Evolutionary conservation across 352 stramenopile species (phyloP).

Genomic region (Phytophthora lateralis): DNA sequence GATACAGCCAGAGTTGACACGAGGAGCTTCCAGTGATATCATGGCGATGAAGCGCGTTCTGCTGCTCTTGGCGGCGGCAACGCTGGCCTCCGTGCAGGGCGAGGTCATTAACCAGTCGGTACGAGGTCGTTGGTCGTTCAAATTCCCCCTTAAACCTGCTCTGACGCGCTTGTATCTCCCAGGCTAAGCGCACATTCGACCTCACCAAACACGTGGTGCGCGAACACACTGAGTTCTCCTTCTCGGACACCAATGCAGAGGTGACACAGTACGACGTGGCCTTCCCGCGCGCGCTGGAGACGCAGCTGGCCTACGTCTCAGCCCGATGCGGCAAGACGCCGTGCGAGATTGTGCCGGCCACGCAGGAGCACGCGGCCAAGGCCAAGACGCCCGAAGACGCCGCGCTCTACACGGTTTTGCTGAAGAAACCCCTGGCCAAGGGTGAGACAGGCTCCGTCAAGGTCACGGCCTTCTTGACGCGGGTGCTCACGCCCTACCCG

Average conservation of each 20-base stretch:
- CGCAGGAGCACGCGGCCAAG: conserved; percentile 32
- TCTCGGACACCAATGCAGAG: conserved; percentile 61
- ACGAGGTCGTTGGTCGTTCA: neutral
- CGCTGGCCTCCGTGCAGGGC: conserved; percentile 40
- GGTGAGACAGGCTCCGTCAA: conserved; percentile 69
- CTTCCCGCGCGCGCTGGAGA: conserved; percentile 59
- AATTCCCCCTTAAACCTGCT: neutral
- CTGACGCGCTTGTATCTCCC: conserved; percentile 11
- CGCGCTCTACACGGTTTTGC: conserved; percentile 72
- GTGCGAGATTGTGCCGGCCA: conserved; percentile 67
- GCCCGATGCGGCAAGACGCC: conserved; percentile 77
- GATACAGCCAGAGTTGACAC: conserved; percentile 20
- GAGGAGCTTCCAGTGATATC: conserved; percentile 12
- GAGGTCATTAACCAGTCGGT: conserved; percentile 82
- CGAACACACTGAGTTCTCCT: conserved; percentile 74
- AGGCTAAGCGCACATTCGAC: conserved; percentile 83
- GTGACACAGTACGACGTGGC: conserved; percentile 69
- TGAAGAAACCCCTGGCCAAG: conserved; percentile 61
- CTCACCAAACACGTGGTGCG: conserved; percentile 86
- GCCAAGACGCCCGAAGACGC: conserved; percentile 36
- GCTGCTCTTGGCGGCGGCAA: conserved; percentile 40
- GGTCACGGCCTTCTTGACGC: conserved; percentile 80
- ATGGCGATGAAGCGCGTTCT: conserved; percentile 44
- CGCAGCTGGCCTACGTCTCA: conserved; percentile 59
- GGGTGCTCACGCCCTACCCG: conserved; percentile 79